Percentiles rank a stretch among this genome's conserved stretches.
Evolutionary conservation across 2,329 filamentous ascomycete species (phyloP).

Genomic region (Neodidymelliopsis sp.): DNA sequence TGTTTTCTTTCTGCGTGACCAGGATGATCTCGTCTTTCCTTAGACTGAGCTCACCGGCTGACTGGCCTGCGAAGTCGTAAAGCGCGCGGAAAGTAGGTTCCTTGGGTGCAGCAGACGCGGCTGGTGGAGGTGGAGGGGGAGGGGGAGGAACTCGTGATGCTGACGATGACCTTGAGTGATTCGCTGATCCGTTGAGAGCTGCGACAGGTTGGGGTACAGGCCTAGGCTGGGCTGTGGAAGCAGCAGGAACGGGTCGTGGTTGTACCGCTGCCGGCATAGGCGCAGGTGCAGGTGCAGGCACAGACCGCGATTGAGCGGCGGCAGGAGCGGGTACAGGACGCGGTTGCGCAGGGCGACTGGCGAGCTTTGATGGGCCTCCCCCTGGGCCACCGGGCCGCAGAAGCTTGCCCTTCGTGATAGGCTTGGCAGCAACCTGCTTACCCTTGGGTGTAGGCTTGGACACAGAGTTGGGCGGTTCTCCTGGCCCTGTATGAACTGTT

Average conservation of each 20-base stretch:
- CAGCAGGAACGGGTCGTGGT: slow-evolving; percentile 43
- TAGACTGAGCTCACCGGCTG: slow-evolving; percentile 84
- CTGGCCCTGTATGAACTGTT: slow-evolving; percentile 83
- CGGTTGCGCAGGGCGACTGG: slow-evolving; percentile 57
- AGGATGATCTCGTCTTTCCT: slow-evolving; percentile 81
- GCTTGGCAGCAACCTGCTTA: slow-evolving; percentile 84
- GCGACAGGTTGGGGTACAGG: slow-evolving; percentile 64
- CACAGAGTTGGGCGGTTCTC: slow-evolving; percentile 81
- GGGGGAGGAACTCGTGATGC: slow-evolving; percentile 56
- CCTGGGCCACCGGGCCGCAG: slow-evolving; percentile 89
- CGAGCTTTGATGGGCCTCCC: slow-evolving; percentile 77
- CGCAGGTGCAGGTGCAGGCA: slow-evolving; percentile 63
- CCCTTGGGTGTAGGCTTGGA: slow-evolving; percentile 87
- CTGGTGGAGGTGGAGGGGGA: slow-evolving; percentile 70
- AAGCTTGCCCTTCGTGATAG: slow-evolving; percentile 91
- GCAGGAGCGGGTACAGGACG: slow-evolving; percentile 42
- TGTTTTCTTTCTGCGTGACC: slow-evolving; percentile 92
- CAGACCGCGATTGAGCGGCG: slow-evolving; percentile 52
- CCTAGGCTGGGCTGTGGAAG: slow-evolving; percentile 47
- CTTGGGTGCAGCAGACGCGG: slow-evolving; percentile 64
- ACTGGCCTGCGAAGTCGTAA: slow-evolving; percentile 89
- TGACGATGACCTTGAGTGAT: slow-evolving; percentile 51
- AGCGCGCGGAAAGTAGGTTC: slow-evolving; percentile 88
- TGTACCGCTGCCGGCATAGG: slow-evolving; percentile 56
- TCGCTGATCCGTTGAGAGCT: slow-evolving; percentile 58